phyloP scores from a whole-genome alignment of 2,329 filamentous ascomycete genomes.

The Cladosporium sp. region DNA sequence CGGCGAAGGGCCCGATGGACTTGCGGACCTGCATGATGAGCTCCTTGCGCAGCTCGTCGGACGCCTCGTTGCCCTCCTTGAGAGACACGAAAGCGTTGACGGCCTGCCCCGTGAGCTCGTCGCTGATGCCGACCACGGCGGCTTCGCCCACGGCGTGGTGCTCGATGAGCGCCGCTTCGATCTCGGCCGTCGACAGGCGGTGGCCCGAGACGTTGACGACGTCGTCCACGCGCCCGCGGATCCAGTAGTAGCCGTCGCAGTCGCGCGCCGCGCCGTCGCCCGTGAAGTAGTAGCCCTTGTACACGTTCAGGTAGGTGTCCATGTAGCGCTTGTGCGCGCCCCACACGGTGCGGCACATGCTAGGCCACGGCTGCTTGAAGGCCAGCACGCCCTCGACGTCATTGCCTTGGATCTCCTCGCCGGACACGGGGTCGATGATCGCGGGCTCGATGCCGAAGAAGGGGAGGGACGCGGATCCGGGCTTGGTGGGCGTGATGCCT shows the following conservation, averaged over 20 bases:
- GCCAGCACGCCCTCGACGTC: slow-evolving; percentile 95
- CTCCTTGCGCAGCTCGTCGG: slow-evolving; percentile 84
- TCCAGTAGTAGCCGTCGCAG: slow-evolving; percentile 99
- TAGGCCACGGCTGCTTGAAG: slow-evolving; percentile 98
- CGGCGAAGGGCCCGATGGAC: slow-evolving; percentile 95
- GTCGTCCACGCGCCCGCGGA: slow-evolving; percentile 95
- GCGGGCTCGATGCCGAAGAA: slow-evolving; percentile 98
- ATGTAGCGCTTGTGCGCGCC: slow-evolving; percentile 97
- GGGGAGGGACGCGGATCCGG: slow-evolving; percentile 88
- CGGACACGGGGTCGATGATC: slow-evolving; percentile 94
- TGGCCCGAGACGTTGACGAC: slow-evolving; percentile 98
- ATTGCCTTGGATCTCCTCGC: slow-evolving; percentile 89
- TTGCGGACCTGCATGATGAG: slow-evolving; percentile 92
- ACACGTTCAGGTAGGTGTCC: slow-evolving; percentile 97
- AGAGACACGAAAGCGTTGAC: slow-evolving; percentile 95
- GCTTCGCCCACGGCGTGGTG: slow-evolving; percentile 87
- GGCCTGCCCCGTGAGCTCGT: slow-evolving; percentile 94
- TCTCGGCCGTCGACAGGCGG: slow-evolving; percentile 93
- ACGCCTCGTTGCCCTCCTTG: slow-evolving; percentile 75
- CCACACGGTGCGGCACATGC: slow-evolving; percentile 97
- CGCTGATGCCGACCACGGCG: slow-evolving; percentile 86
- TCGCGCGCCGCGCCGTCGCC: slow-evolving; percentile 94
- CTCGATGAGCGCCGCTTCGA: slow-evolving; percentile 94
- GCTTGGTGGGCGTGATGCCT: slow-evolving; percentile 93
- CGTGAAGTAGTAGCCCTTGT: slow-evolving; percentile 96